These are phyloP conservation scores for Croton laevigatus DNA, from an alignment of 441 rosid species.

Conservation along the genomic window DNA sequence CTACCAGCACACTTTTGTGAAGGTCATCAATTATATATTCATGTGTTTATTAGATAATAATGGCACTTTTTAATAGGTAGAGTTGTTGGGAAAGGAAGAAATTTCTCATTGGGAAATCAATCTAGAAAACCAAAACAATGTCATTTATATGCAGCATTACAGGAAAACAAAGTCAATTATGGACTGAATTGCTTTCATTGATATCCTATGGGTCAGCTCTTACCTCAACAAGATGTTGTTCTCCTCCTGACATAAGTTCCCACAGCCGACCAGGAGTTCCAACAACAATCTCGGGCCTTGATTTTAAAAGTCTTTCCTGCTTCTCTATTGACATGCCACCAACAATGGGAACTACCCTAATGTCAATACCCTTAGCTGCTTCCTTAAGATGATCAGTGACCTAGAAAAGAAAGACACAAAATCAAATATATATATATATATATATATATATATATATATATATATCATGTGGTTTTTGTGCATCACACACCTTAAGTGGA, in stretches of 20 bases:
- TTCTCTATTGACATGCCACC: slow-evolving; percentile 95
- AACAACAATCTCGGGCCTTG: slow-evolving; percentile 87
- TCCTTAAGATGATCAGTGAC: slow-evolving; percentile 83
- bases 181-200: background rate
- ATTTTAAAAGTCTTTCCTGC: slow-evolving; percentile 83
- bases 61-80: background rate
- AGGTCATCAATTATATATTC: background rate
- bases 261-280: slow-evolving; percentile 98
- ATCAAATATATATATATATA: background rate
- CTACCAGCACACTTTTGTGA: background rate
- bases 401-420: slow-evolving; percentile 36
- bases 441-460: background rate
- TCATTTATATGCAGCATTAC: background rate
- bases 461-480: too few relatives aligned
- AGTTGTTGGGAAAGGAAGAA: background rate
- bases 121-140: background rate
- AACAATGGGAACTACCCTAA: slow-evolving; percentile 84
- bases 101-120: background rate
- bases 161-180: background rate
- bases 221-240: slow-evolving; percentile 89
- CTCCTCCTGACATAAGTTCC: slow-evolving; percentile 97
- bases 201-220: slow-evolving; percentile 21
- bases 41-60: background rate
- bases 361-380: slow-evolving; percentile 55
- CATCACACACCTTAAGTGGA: too few relatives aligned